Evolutionary conservation across 495 filamentous ascomycete genomes (phyloP), one percentile per base, ranked within the genome.

Genomic region (Daldinia concentrica): DNA sequence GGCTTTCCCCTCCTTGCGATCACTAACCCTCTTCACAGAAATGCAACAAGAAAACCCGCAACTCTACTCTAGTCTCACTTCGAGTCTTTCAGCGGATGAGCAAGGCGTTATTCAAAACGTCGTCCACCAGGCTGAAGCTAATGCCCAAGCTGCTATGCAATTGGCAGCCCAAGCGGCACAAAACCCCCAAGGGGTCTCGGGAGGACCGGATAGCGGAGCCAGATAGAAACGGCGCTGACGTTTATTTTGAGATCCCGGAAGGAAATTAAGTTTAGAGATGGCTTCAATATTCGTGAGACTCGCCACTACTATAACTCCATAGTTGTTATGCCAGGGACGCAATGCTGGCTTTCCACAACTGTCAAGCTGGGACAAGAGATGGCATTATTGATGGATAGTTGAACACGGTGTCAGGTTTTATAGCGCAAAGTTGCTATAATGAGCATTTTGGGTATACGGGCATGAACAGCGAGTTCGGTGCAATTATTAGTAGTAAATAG

Each of bases 21-120:
- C 57, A 34, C 76, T 82, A 74, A 79, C 66, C 74, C 57, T 19
- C 34, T n/a, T 41, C 22, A 58, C n/a, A 98, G 94, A 86, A 76
- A 86, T 99, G 68, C 92, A 97, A 86, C 90, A 92, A 80, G 90
- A 93, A 74, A 93, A 98, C 69, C 94, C 94, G 1, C 90, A 93
- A 69, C 90, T 98, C 34, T 98, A 98, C 76, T 86, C 91, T 4
- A 89, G 80, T 54, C 83, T 99, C 63, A 93, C 93, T 34, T 88
- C 90, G 62, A 90, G 91, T 59, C 88, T 99, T 19, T 89, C 86
- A 36, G 82, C 87, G 7, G 92, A 95, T 15, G 95, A 99, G 74
- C 92, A 96, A 79, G 86, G 86, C 66, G 82, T 97, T 61, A 86
- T 99, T 61, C 89, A 94, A 75, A 86, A 83, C 29, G 94, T 95